phyloP scores from a whole-genome alignment of 2,329 filamentous ascomycete genomes.

The Colletotrichum destructivum region DNA sequence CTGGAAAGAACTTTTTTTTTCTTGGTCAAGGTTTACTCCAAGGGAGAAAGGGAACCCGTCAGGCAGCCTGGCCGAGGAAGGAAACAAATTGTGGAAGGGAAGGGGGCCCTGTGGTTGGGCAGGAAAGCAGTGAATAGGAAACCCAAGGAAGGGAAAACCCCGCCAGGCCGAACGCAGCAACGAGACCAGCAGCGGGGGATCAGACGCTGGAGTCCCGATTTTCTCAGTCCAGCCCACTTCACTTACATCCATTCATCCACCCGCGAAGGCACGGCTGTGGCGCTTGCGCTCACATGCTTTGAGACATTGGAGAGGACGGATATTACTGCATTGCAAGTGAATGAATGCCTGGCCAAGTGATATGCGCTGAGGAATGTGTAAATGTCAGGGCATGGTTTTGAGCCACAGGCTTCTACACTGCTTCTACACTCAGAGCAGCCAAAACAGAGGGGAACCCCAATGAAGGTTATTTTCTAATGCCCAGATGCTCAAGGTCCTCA shows the following conservation, averaged over 20 bases:
- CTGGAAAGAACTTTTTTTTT: slow-evolving; percentile 12
- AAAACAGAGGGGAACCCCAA: too few species aligned
- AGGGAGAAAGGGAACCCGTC: background rate
- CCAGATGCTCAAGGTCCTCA: background rate
- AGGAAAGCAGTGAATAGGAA: slow-evolving; percentile 33
- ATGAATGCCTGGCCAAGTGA: too few species aligned
- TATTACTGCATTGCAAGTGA: background rate
- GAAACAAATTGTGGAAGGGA: slow-evolving; percentile 37
- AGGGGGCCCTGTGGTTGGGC: slow-evolving; percentile 40
- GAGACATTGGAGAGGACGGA: background rate
- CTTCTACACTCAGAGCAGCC: too few species aligned
- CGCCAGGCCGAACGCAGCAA: slow-evolving; percentile 34
- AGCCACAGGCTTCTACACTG: too few species aligned
- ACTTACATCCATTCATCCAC: slow-evolving; percentile 20
- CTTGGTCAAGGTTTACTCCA: background rate
- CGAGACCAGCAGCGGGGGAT: slow-evolving; percentile 30
- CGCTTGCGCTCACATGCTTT: background rate
- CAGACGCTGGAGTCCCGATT: slow-evolving; percentile 25
- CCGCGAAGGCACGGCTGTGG: slow-evolving; percentile 1
- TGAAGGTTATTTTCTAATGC: too few species aligned
- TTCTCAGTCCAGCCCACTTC: slow-evolving; percentile 13
- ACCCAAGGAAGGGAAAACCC: slow-evolving; percentile 34
- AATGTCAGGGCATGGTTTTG: too few species aligned
- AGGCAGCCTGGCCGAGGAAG: slow-evolving; percentile 22
- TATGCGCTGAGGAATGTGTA: too few species aligned